Conservation (phyloP, 106 monocot genomes). For the Cymbidium sinense region DNA sequence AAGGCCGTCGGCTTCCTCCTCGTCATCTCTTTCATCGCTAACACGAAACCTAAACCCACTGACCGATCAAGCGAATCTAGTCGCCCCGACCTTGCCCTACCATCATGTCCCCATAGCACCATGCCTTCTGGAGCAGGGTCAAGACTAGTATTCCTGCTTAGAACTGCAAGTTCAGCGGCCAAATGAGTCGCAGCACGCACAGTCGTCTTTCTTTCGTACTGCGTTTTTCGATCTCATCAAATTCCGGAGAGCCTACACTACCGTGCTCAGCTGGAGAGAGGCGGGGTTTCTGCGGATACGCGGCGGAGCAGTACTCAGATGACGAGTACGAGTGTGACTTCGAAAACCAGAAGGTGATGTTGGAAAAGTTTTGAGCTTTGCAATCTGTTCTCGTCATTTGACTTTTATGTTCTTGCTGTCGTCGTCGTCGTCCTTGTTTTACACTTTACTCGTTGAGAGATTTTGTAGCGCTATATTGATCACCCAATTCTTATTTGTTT, state of each 20-base stretch:
- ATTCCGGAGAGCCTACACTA: slow-evolving; percentile 4
- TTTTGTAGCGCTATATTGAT: neutral
- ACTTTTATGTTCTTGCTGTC: neutral
- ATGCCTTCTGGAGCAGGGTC: slow-evolving; percentile 13
- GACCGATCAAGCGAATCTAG: neutral
- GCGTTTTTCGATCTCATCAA: neutral
- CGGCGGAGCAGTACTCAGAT: slow-evolving; percentile 94
- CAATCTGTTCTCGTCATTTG: neutral
- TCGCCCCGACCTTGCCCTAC: neutral
- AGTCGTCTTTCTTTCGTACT: slow-evolving; percentile 7
- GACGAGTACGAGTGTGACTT: slow-evolving; percentile 98
- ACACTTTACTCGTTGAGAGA: neutral
- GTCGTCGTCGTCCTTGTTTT: neutral
- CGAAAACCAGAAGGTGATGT: slow-evolving; percentile 67
- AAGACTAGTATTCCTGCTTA: slow-evolving; percentile 9
- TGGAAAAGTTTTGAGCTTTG: neutral
- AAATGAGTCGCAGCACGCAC: neutral
- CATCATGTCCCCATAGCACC: slow-evolving; percentile 15
- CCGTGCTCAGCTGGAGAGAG: neutral
- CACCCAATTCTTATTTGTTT: neutral
- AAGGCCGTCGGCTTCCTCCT: neutral
- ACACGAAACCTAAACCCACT: neutral
- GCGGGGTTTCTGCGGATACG: slow-evolving; percentile 50
- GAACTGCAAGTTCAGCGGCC: neutral
- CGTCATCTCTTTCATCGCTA: neutral